A percentile compares a stretch with the other conserved stretches of the same genome.
phyloP scores from a whole-genome alignment of 1,284 basidiomycete species.

The Volvariella surrecta region DNA sequence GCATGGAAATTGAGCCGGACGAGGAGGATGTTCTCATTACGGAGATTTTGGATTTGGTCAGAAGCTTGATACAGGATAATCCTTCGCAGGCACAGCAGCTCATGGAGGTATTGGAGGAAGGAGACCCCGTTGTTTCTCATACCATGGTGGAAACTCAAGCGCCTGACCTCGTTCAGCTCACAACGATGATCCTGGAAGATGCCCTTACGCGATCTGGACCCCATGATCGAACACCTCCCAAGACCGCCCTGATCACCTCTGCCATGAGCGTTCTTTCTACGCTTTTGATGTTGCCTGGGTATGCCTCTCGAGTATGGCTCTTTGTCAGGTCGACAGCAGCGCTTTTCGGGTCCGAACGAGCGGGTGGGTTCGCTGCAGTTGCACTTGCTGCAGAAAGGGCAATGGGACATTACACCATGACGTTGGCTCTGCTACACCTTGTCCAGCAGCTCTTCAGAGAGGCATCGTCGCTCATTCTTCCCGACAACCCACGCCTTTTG shows the following conservation, averaged over 20 bases:
- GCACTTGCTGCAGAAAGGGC: constrained; percentile 66
- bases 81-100: constrained; percentile 54
- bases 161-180: constrained; percentile 70
- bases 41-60: constrained; percentile 72
- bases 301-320: constrained; percentile 78
- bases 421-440: constrained; percentile 67
- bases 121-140: constrained; percentile 41
- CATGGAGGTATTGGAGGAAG: constrained; percentile 57
- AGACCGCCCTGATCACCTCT: constrained; percentile 66
- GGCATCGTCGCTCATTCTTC: constrained; percentile 52
- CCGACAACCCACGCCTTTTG: constrained; percentile 49
- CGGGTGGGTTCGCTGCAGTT: constrained; percentile 48
- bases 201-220: constrained; percentile 50
- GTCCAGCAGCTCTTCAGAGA: constrained; percentile 72
- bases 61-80: constrained; percentile 67
- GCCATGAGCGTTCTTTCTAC: constrained; percentile 75
- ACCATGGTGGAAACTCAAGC: constrained; percentile 42
- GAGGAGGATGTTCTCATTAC: constrained; percentile 58
- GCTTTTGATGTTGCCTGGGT: constrained; percentile 64
- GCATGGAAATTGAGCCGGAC: constrained; percentile 50
- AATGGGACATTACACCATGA: constrained; percentile 74
- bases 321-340: constrained; percentile 73
- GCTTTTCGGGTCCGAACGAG: constrained; percentile 61
- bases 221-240: constrained; percentile 33
- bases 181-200: constrained; percentile 79